These are phyloP conservation scores for Syzygium syzygioides DNA, from an alignment of 441 rosid genomes.

Conservation along the genomic window DNA sequence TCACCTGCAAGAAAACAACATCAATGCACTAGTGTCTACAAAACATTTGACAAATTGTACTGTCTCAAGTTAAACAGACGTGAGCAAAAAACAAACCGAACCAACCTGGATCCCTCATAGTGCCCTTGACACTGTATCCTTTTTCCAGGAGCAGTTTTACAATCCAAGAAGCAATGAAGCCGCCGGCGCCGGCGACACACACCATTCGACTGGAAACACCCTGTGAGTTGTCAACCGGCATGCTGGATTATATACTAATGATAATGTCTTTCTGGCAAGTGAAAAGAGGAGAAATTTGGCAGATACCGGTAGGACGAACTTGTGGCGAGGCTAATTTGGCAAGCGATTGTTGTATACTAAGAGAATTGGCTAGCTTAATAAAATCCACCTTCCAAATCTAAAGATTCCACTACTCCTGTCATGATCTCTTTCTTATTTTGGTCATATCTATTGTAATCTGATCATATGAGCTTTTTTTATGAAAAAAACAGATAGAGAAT, in stretches of 20 bases:
- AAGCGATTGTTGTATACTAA: background rate
- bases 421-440: background rate
- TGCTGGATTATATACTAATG: background rate
- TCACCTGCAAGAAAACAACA: conserved; percentile 36
- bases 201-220: background rate
- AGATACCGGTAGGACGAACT: background rate
- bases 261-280: background rate
- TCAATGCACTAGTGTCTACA: background rate
- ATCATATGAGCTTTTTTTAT: background rate
- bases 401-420: background rate
- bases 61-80: background rate
- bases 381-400: background rate
- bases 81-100: background rate
- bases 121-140: conserved; percentile 77
- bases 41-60: background rate
- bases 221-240: background rate
- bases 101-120: conserved; percentile 74
- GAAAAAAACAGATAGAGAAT: background rate
- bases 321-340: background rate
- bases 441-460: background rate
- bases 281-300: background rate
- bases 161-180: conserved; percentile 91
- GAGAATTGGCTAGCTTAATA: background rate
- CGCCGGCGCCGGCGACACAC: conserved; percentile 37
- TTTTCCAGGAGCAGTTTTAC: conserved; percentile 68